Evolutionary conservation across 352 stramenopile species (phyloP).

Genomic region (Aphanomyces astaci): DNA sequence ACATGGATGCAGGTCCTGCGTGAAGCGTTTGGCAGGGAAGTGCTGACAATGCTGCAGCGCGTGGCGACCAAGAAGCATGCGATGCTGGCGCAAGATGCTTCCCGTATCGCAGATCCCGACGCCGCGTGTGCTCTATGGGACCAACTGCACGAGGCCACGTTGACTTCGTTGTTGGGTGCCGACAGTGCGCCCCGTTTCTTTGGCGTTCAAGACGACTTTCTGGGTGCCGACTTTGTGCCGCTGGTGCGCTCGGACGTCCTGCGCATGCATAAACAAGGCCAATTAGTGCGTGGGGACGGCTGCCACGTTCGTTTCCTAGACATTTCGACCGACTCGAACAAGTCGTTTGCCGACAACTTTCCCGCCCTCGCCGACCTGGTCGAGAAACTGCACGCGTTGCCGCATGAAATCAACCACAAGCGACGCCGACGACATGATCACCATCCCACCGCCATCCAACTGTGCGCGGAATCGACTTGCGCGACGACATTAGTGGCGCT

Average conservation of each 20-base stretch:
- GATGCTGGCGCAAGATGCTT: constrained; percentile 53
- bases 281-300: constrained; percentile 33
- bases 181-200: constrained; percentile 25
- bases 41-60: constrained; percentile 75
- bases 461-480: constrained; percentile 66
- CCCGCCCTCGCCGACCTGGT: constrained; percentile 64
- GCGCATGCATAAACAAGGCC: constrained; percentile 45
- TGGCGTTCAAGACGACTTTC: constrained; percentile 59
- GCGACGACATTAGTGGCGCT: constrained; percentile 51
- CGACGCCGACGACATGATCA: constrained; percentile 25
- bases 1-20: constrained; percentile 40
- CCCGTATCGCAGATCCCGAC: constrained; percentile 47
- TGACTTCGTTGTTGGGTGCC: constrained; percentile 36
- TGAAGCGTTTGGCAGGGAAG: constrained; percentile 74
- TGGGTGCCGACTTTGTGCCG: constrained; percentile 69
- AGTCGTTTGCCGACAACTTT: constrained; percentile 53
- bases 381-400: constrained; percentile 62
- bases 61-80: constrained; percentile 78
- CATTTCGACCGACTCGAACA: constrained; percentile 28
- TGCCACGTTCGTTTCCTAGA: constrained; percentile 33
- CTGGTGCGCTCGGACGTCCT: constrained; percentile 57
- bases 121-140: constrained; percentile 56
- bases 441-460: constrained; percentile 21
- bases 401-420: constrained; percentile 80
- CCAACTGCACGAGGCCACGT: constrained; percentile 42